These are phyloP conservation scores for Monosporascus sp. DNA, from an alignment of 2,329 filamentous ascomycete species.

Conservation along the genomic window DNA sequence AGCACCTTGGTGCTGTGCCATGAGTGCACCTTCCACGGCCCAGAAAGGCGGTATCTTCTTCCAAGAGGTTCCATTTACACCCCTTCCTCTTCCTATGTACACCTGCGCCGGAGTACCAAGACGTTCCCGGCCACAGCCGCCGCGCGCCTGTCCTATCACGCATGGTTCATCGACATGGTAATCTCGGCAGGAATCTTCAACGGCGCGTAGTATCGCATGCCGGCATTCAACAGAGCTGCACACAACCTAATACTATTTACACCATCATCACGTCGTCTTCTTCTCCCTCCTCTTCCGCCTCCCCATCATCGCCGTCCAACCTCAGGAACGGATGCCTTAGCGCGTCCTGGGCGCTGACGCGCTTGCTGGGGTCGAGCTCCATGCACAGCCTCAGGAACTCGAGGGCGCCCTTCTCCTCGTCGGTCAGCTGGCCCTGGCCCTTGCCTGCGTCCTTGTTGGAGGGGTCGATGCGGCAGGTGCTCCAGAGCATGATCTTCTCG, in stretches of 20 bases:
- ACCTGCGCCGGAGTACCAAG: too few relatives aligned
- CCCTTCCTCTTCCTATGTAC: too few relatives aligned
- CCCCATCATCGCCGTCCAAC: slow-evolving; percentile 21
- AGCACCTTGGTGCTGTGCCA: too few relatives aligned
- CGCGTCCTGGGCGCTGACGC: slow-evolving; percentile 72
- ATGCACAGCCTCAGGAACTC: slow-evolving; percentile 68
- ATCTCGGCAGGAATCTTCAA: too few relatives aligned
- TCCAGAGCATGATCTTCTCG: slow-evolving; percentile 94
- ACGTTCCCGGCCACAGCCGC: too few relatives aligned
- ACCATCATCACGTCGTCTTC: slow-evolving; percentile 51
- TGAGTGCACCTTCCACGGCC: too few relatives aligned
- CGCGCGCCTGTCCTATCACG: too few relatives aligned
- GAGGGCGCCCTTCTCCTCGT: slow-evolving; percentile 68
- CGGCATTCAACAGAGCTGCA: too few relatives aligned
- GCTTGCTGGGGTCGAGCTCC: slow-evolving; percentile 67
- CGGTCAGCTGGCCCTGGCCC: slow-evolving; percentile 41
- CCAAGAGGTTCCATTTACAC: too few relatives aligned
- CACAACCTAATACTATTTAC: slow-evolving; percentile 1
- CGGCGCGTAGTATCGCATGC: too few relatives aligned
- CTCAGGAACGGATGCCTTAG: slow-evolving; percentile 66
- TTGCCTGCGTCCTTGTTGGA: slow-evolving; percentile 44
- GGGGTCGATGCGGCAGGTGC: slow-evolving; percentile 68
- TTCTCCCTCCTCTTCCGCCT: slow-evolving; percentile 24
- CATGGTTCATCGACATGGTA: too few relatives aligned
- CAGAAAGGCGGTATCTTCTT: too few relatives aligned